Evolutionary conservation across 1,284 basidiomycete genomes (phyloP).

Genomic region (Leccinum fuscescens): DNA sequence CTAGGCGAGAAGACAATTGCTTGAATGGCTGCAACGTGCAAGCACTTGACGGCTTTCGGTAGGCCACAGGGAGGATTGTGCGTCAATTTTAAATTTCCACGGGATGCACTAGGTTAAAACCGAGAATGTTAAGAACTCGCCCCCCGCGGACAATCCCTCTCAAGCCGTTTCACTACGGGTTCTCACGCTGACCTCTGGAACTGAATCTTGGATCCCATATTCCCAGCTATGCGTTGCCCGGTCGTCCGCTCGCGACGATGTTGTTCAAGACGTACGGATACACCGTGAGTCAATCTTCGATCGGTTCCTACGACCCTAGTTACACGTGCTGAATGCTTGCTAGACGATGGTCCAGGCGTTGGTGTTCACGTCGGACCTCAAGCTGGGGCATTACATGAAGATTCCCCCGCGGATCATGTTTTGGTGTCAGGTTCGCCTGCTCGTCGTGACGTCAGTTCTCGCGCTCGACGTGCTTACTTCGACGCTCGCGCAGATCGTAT

Average conservation of each 20-base stretch:
- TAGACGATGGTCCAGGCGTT: constrained; percentile 40
- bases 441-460: neutral
- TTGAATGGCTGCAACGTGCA: too few relatives aligned
- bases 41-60: too few relatives aligned
- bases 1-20: too few relatives aligned
- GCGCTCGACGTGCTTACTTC: neutral
- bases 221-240: constrained; percentile 36
- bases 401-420: constrained; percentile 48
- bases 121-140: too few relatives aligned
- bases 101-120: too few relatives aligned
- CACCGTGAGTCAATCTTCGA: constrained; percentile 32
- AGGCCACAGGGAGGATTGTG: too few relatives aligned
- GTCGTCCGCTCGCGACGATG: constrained; percentile 43
- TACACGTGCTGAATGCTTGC: neutral
- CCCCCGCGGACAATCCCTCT: too few relatives aligned
- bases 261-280: constrained; percentile 41
- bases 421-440: constrained; percentile 34
- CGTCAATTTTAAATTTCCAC: too few relatives aligned
- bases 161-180: neutral
- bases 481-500: constrained; percentile 30
- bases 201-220: neutral
- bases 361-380: constrained; percentile 44
- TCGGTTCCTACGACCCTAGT: neutral
- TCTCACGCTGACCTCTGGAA: neutral
- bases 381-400: constrained; percentile 54